A percentile compares a stretch with the other conserved stretches of the same genome.
Evolutionary conservation across 2,329 filamentous ascomycete genomes (phyloP).

Genomic region (Chalara sp.): DNA sequence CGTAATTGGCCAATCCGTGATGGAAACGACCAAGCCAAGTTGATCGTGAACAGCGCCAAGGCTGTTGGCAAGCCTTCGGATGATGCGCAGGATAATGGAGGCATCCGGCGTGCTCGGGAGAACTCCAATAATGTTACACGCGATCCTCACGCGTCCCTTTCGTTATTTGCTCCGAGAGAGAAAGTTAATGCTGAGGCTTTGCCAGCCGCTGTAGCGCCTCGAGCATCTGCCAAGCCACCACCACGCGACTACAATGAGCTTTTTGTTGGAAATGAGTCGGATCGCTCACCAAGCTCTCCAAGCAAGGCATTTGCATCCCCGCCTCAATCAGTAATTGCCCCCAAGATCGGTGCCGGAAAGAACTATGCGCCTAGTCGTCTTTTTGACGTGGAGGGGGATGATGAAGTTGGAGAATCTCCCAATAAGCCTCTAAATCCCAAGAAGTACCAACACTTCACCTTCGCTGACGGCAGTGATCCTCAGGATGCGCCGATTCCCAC

Average conservation of each 20-base stretch:
- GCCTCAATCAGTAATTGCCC: constrained; percentile 27
- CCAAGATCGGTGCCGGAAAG: constrained; percentile 51
- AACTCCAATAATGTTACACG: constrained; percentile 48
- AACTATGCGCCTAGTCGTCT: constrained; percentile 57
- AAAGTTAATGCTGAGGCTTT: constrained; percentile 39
- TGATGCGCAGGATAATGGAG: constrained; percentile 25
- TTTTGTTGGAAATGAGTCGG: constrained; percentile 41
- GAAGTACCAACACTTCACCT: constrained; percentile 83
- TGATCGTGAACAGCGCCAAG: constrained; percentile 60
- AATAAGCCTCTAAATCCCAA: constrained; percentile 56
- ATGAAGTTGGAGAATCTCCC: constrained; percentile 38
- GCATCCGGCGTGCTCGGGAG: constrained; percentile 39
- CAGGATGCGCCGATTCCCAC: constrained; percentile 23
- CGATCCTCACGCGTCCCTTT: constrained; percentile 64
- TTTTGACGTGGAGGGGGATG: constrained; percentile 53
- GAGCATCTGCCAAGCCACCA: constrained; percentile 63
- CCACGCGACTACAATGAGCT: constrained; percentile 66
- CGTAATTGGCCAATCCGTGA: constrained; percentile 95
- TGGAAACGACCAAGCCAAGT: constrained; percentile 71
- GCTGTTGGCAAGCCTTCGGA: constrained; percentile 33
- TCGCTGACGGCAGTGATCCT: constrained; percentile 58
- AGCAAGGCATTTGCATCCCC: constrained; percentile 12
- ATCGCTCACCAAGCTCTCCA: constrained; percentile 17
- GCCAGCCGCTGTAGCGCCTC: constrained; percentile 51
- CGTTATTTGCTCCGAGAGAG: constrained; percentile 68